Base-by-base conservation (phyloP, 495 filamentous ascomycete species). In the Jackrogersella minutella region DNA sequence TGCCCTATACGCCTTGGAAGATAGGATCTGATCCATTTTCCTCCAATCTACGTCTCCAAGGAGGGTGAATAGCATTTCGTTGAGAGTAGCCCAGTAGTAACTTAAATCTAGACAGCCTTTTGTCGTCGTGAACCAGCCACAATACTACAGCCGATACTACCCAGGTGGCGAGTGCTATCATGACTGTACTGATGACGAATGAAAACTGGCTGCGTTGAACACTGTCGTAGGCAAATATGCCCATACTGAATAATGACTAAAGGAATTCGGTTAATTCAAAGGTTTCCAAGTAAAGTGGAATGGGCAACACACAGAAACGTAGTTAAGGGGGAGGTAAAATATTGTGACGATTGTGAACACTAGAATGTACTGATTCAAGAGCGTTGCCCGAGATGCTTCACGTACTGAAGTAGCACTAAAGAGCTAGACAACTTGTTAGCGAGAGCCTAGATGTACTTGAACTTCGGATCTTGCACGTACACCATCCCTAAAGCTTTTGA, bases 341-440 rank as follows among this genome's bases (percentile, higher is more conserved):
- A 66, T 50, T 17, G 54, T 64, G 44, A 64, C 87, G 50, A 88
- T 80, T 7, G 86, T 89, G 59, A 89, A 89, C 7, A 89, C 82
- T 74, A 89, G 80, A 60, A 88, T 85, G 19, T 85, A 87, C 55
- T 87, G 84, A 19, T 81, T 80, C 66, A 88, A 82, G 7, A 81
- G 70, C 3, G 82, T 83, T 0, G 85, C 86, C 1, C 80, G 81
- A 2, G 81, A 80, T 0, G 85, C 86, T 64, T 88, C 84, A 31
- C 85, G 79, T 0, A 86, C 82, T 50, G 85, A 86, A 7, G 85
- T 83, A 3, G 86, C 86, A 24, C 50, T 71, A 37, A 71, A 69
- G 30, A 73, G 51, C 72, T 73, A 41, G 3, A 19, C 8, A 16
- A 26, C 47, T n/a, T 47, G 39, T 59, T 54, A 63, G 59, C 40